Percentiles rank a stretch among this genome's conserved stretches.
Conservation (phyloP, 2,329 filamentous ascomycete species). For the Epichloe coenophiala region DNA sequence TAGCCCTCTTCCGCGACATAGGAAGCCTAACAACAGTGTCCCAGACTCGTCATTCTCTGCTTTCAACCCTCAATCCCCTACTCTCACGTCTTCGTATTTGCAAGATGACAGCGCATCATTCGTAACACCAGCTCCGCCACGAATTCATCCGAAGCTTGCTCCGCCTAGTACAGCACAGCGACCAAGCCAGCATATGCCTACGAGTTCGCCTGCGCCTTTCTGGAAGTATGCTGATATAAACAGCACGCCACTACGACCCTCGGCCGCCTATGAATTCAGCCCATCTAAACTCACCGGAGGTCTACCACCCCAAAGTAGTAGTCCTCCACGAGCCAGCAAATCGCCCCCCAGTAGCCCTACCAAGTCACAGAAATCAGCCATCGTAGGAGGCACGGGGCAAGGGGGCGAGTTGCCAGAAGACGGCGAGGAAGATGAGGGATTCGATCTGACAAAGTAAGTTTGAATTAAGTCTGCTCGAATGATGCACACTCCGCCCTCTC, state of each 20-base stretch:
- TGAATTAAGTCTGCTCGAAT: neutral
- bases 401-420: conserved; percentile 18
- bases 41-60: conserved; percentile 32
- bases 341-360: conserved; percentile 42
- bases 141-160: conserved; percentile 59
- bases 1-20: conserved; percentile 46
- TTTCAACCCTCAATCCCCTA: conserved; percentile 44
- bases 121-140: conserved; percentile 59
- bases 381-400: conserved; percentile 8
- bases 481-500: neutral
- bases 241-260: conserved; percentile 51
- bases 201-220: conserved; percentile 73
- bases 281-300: conserved; percentile 36
- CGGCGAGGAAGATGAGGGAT: conserved; percentile 35
- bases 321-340: conserved; percentile 36
- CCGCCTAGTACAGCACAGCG: conserved; percentile 70
- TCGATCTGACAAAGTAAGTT: conserved; percentile 45
- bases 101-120: conserved; percentile 48
- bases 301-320: conserved; percentile 41
- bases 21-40: conserved; percentile 23
- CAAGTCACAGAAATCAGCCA: conserved; percentile 22
- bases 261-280: conserved; percentile 40
- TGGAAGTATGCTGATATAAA: conserved; percentile 75
- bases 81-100: conserved; percentile 47
- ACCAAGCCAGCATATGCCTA: conserved; percentile 75